Evolutionary conservation across 331 rosid species (phyloP).

Genomic region (Ulmus americana): DNA sequence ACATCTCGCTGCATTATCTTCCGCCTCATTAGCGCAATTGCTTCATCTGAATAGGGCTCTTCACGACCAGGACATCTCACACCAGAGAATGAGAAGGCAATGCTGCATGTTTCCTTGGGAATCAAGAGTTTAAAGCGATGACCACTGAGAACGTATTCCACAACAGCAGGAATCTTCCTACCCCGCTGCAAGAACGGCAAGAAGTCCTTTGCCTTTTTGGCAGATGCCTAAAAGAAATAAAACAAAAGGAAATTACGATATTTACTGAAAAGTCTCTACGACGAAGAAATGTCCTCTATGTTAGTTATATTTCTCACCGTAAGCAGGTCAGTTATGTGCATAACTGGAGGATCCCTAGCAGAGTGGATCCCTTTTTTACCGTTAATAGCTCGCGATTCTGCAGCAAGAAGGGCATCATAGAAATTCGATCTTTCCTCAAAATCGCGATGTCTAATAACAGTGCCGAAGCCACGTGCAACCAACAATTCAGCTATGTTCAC

Average conservation of each 20-base stretch:
- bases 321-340: conserved; percentile 80
- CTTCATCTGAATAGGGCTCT: conserved; percentile 79
- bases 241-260: conserved; percentile 6
- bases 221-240: conserved; percentile 51
- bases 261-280: background rate
- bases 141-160: conserved; percentile 91
- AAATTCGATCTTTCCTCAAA: conserved; percentile 83
- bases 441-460: conserved; percentile 82
- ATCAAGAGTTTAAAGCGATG: conserved; percentile 84
- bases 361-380: conserved; percentile 83
- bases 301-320: conserved; percentile 38
- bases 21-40: conserved; percentile 80
- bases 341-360: conserved; percentile 77
- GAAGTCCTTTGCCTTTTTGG: conserved; percentile 78
- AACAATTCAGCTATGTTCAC: conserved; percentile 62
- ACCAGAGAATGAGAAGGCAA: conserved; percentile 82
- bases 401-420: conserved; percentile 85
- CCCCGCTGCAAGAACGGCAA: conserved; percentile 78
- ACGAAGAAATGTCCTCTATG: conserved; percentile 8
- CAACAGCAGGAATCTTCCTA: conserved; percentile 77
- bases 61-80: conserved; percentile 89
- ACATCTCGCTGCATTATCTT: conserved; percentile 93
- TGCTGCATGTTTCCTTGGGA: conserved; percentile 93
- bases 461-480: conserved; percentile 74
- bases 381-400: conserved; percentile 67